Evolutionary conservation across 768 basidiomycete genomes (phyloP), one percentile per base, ranked within the genome.

Genomic region (Cystofilobasidium ferigula): DNA sequence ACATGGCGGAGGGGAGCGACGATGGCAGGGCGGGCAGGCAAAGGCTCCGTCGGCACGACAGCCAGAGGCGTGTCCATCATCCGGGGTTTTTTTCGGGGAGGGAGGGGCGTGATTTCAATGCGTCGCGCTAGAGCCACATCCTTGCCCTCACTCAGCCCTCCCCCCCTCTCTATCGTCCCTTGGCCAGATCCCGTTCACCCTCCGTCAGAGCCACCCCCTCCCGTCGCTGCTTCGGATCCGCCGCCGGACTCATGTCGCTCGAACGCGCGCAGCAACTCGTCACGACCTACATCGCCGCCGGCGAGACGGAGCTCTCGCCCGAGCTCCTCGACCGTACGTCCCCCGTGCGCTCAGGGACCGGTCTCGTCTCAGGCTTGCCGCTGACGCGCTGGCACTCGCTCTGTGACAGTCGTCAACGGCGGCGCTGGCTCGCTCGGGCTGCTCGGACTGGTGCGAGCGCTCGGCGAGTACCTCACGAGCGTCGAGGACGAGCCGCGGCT

Each of bases 391-490:
- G 28, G 36, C 35, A 51, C n/a, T 35, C 42, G 18, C 62, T 34
- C 56, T 16, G 18, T 38, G 40, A 22, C 43, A 10, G 12, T 28
- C 40, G 56, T 34, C 43, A 42, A 40, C 38, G 58, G 28, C 1
- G 38, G 36, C 20, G 53, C 43, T n/a, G 36, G 51, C 20, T 56
- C 36, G 18, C 26, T 59, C 26, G 12, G 32, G 3, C 36, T 95
- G 18, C 78, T 92, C 6, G 82, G 85, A 69, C 77, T 98, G 26
- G 89, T 98, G 40, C 91, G 89, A 73, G 84, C 85, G 30, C 81
- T 95, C 0, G 89, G 89, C 47, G 86, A 88, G 70, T 91, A 87
- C 72, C 79, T 99, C 18, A 93, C 89, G 0, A 85, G 89, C 1
- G 88, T 92, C 64, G 87, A 94, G 62, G 88, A 86, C 71, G 78